Evolutionary conservation across 2,329 filamentous ascomycete species (phyloP).

Genomic region (Fusarium abutilonis): DNA sequence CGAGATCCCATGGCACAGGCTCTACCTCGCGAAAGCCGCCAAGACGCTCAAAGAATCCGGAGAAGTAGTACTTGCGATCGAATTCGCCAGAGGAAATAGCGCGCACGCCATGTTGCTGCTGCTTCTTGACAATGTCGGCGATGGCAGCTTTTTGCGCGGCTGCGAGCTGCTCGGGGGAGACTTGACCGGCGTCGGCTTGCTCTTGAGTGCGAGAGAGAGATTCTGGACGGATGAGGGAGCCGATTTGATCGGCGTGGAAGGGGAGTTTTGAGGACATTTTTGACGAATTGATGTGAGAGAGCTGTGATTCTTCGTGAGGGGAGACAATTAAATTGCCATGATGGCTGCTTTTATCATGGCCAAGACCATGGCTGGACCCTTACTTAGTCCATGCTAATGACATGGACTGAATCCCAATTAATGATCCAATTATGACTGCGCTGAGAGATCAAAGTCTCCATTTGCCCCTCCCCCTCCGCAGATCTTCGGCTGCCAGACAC

Average conservation of each 20-base stretch:
- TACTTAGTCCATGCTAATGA: slow-evolving; percentile 18
- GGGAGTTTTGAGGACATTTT: slow-evolving; percentile 54
- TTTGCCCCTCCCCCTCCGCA: slow-evolving; percentile 42
- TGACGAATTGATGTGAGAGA: neutral
- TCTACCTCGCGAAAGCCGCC: slow-evolving; percentile 52
- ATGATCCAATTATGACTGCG: slow-evolving; percentile 40
- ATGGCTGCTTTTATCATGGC: slow-evolving; percentile 38
- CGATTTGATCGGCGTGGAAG: slow-evolving; percentile 78
- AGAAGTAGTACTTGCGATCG: slow-evolving; percentile 60
- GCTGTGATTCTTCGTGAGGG: neutral
- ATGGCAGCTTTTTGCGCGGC: slow-evolving; percentile 70
- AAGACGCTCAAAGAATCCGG: slow-evolving; percentile 60
- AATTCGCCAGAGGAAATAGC: slow-evolving; percentile 77
- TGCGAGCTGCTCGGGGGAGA: slow-evolving; percentile 56
- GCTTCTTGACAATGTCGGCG: slow-evolving; percentile 70
- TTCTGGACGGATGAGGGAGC: slow-evolving; percentile 73
- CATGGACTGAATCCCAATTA: slow-evolving; percentile 24
- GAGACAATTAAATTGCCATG: slow-evolving; percentile 21
- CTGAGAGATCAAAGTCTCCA: slow-evolving; percentile 30
- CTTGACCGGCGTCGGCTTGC: slow-evolving; percentile 60
- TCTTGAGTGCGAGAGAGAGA: slow-evolving; percentile 64
- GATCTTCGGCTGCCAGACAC: slow-evolving; percentile 43
- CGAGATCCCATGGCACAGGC: slow-evolving; percentile 53
- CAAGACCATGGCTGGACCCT: slow-evolving; percentile 16
- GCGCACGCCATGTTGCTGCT: slow-evolving; percentile 70